These are phyloP conservation scores for Beauveria brongniartii DNA, from an alignment of 2,329 filamentous ascomycete species.

Conservation along the genomic window DNA sequence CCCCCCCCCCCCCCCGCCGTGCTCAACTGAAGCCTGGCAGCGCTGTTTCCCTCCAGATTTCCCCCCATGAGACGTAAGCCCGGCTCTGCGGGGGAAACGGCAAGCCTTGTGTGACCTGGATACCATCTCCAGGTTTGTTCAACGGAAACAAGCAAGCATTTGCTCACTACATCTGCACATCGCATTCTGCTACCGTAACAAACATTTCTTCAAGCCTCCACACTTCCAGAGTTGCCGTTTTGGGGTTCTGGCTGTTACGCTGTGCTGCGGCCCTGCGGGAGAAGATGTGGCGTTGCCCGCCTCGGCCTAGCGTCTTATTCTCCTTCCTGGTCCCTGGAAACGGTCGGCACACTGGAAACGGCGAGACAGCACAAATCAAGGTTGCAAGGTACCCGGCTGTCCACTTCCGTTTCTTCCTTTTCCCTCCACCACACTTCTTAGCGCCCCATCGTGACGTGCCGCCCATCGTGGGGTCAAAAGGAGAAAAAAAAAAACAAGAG, in stretches of 20 bases:
- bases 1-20: too few relatives aligned
- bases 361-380: not conserved
- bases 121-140: too few relatives aligned
- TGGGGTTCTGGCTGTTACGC: not conserved
- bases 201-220: not conserved
- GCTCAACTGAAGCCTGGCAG: too few relatives aligned
- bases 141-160: too few relatives aligned
- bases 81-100: too few relatives aligned
- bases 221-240: not conserved
- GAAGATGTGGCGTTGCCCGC: conserved; percentile 4
- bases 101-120: too few relatives aligned
- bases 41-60: too few relatives aligned
- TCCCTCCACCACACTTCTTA: not conserved
- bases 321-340: not conserved
- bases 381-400: not conserved
- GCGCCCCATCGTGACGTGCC: conserved; percentile 7
- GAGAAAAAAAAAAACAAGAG: not conserved
- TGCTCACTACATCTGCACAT: too few relatives aligned
- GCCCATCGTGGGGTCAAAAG: conserved; percentile 9
- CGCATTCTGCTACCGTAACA: not conserved
- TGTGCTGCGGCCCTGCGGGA: not conserved
- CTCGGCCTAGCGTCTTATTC: not conserved
- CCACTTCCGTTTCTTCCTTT: not conserved
- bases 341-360: conserved; percentile 5
- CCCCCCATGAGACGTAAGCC: too few relatives aligned